A percentile compares a stretch with the other conserved stretches of the same genome.
Conservation (phyloP, 441 rosid genomes). For the Adansonia gregorii region DNA sequence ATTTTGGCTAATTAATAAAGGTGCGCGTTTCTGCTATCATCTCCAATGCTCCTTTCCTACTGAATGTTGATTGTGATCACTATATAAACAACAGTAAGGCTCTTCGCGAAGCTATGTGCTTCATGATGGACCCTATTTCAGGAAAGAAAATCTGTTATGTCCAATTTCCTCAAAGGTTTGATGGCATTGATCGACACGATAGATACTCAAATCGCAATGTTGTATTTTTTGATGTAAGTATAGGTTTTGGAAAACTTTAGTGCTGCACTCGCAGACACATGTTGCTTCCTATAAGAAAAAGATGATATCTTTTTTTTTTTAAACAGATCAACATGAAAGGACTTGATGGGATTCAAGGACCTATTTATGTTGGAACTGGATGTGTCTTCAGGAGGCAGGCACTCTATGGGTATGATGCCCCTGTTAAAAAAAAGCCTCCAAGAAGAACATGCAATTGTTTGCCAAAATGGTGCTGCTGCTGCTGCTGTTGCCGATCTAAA, state of each 20-base stretch:
- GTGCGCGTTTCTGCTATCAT: conserved; percentile 83
- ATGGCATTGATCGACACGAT: conserved; percentile 88
- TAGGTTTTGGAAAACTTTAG: background rate
- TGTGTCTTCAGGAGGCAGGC: too few species aligned
- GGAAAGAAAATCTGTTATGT: conserved; percentile 91
- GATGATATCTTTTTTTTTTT: too few species aligned
- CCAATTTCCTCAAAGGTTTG: conserved; percentile 96
- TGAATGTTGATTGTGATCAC: conserved; percentile 96
- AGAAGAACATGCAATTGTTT: too few species aligned
- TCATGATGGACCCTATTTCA: conserved; percentile 92
- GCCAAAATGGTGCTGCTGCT: too few species aligned
- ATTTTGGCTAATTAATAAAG: conserved; percentile 47
- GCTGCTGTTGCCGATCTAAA: too few species aligned
- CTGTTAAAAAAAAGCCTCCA: too few species aligned
- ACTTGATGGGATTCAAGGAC: too few species aligned
- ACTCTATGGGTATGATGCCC: too few species aligned
- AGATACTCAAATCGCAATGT: conserved; percentile 91
- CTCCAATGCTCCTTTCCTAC: conserved; percentile 86
- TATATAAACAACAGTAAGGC: conserved; percentile 94
- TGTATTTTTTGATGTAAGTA: conserved; percentile 91
- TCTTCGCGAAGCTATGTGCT: conserved; percentile 95
- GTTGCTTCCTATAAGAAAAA: too few species aligned
- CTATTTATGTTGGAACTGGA: too few species aligned
- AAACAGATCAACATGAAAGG: too few species aligned
- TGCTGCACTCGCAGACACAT: background rate